These are phyloP conservation scores for Calonectria montana DNA, from an alignment of 2,329 filamentous ascomycete species.

Conservation along the genomic window DNA sequence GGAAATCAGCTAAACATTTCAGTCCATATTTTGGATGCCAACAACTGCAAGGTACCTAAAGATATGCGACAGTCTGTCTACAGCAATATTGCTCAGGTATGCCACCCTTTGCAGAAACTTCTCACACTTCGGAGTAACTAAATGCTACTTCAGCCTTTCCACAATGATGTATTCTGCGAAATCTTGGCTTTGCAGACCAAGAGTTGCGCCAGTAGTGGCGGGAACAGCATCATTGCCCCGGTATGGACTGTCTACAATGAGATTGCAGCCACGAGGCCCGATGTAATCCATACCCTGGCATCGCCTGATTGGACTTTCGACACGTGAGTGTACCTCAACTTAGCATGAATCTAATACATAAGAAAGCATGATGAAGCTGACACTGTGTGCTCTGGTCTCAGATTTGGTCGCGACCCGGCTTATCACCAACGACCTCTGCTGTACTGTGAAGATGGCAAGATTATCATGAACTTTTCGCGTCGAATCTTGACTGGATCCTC, in stretches of 20 bases:
- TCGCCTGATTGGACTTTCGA: conserved; percentile 59
- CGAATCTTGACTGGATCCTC: neutral
- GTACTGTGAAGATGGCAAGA: conserved; percentile 6
- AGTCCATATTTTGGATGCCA: conserved; percentile 1
- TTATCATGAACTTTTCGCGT: conserved; percentile 15
- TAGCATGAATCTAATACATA: neutral
- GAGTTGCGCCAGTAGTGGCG: neutral
- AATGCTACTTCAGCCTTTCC: neutral
- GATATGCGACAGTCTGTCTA: conserved; percentile 1
- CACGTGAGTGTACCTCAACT: conserved; percentile 44
- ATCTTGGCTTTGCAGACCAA: neutral
- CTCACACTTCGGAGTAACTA: too few relatives aligned
- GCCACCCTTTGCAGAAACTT: accelerated
- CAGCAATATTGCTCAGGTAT: neutral
- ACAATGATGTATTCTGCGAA: neutral
- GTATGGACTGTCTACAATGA: conserved; percentile 72
- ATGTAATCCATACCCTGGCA: conserved; percentile 66
- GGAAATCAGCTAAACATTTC: neutral
- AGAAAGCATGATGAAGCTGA: neutral
- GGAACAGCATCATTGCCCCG: conserved; percentile 50
- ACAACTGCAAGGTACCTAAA: neutral
- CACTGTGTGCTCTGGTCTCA: neutral
- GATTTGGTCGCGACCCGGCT: neutral
- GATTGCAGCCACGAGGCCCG: conserved; percentile 65
- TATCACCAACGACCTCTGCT: conserved; percentile 14